Base-by-base conservation (phyloP, 495 filamentous ascomycete genomes). In the Lichina pygmaea region DNA sequence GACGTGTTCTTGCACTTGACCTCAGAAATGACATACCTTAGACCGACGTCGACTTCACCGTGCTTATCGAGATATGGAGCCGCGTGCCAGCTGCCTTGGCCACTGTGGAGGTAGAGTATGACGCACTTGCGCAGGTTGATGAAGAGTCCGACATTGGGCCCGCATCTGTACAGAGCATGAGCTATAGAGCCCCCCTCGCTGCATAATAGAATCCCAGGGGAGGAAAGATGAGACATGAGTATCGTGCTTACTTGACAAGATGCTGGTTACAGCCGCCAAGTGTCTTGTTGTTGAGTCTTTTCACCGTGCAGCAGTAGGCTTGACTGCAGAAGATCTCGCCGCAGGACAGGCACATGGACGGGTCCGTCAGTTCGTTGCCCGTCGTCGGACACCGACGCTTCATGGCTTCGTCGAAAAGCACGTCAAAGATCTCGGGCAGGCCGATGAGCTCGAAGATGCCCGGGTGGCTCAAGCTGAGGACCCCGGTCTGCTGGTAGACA, bases 111-210 rank as follows among this genome's bases (percentile, higher is more conserved):
- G 59, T 86, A 93, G 44, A 92, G 69, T 33, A 93, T 74, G 41
- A 70, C 78, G 61, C 91, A 93, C 63, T 93, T 93, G 44, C 85
- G 75, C 54, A 99, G 89, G 58, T 92, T 93, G 60, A 99, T 78
- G 62, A 86, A 95, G 30, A 94, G 58, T 15, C 91, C 89, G 30
- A 89, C 74, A 53, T 82, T 78, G 48, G 75, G 75, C 51, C 86
- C 83, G 59, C 89, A 95, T 52, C 83, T 93, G 48, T 13, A 40
- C 34, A 15, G 6, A 45, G 17, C 13, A 30, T 15, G 38, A 10
- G 43, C 15, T 43, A 44, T 34, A 12, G 45, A 13, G 2, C 24
- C 10, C 2, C 42, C 11, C 11, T 39, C 13, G 36, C 11, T 39
- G 10, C 2, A 15, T 15, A 11, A 2, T 5, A 39, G 36, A 11